Evolutionary conservation across 768 basidiomycete species (phyloP).

Genomic region (Collybia sp.): DNA sequence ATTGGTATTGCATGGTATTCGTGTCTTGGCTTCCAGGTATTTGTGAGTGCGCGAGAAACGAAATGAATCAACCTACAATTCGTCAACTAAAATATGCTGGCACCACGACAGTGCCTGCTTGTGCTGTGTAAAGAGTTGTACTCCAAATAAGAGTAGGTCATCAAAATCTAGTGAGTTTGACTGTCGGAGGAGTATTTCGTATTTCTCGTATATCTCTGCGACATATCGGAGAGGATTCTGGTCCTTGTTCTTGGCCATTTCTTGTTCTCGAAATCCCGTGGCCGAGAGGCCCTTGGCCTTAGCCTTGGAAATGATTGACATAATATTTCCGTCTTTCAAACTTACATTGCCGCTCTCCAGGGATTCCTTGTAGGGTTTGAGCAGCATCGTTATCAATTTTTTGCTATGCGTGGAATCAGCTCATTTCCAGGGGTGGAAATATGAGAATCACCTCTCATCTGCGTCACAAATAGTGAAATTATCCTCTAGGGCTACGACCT

Average conservation of each 20-base stretch:
- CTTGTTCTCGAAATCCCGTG: slow-evolving; percentile 33
- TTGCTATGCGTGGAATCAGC: slow-evolving; percentile 41
- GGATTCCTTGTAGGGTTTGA: slow-evolving; percentile 51
- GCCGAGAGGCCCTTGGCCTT: slow-evolving; percentile 63
- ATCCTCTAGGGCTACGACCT: slow-evolving; percentile 48
- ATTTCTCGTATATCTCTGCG: slow-evolving; percentile 56
- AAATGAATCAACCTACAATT: slow-evolving; percentile 55
- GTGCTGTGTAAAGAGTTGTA: slow-evolving; percentile 53
- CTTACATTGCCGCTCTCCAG: slow-evolving; percentile 41
- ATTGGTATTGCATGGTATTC: slow-evolving; percentile 74
- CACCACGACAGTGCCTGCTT: slow-evolving; percentile 53
- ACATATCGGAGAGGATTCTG: slow-evolving; percentile 19
- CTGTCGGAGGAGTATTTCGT: slow-evolving; percentile 54
- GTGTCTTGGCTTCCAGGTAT: slow-evolving; percentile 64
- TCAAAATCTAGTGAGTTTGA: slow-evolving; percentile 85
- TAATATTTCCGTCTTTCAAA: slow-evolving; percentile 49
- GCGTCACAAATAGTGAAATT: slow-evolving; percentile 85
- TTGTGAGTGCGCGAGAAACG: background rate
- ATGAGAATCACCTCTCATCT: slow-evolving; percentile 59
- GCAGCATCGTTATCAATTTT: slow-evolving; percentile 53
- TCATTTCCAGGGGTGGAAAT: background rate
- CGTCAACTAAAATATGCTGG: slow-evolving; percentile 71
- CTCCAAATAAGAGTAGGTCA: slow-evolving; percentile 72
- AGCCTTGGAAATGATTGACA: slow-evolving; percentile 69
- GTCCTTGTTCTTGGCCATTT: slow-evolving; percentile 9